Evolutionary conservation across 371 early-diverging fungal species (phyloP), one percentile per base, ranked within the genome.

Genomic region (Mucor lusitanicus): DNA sequence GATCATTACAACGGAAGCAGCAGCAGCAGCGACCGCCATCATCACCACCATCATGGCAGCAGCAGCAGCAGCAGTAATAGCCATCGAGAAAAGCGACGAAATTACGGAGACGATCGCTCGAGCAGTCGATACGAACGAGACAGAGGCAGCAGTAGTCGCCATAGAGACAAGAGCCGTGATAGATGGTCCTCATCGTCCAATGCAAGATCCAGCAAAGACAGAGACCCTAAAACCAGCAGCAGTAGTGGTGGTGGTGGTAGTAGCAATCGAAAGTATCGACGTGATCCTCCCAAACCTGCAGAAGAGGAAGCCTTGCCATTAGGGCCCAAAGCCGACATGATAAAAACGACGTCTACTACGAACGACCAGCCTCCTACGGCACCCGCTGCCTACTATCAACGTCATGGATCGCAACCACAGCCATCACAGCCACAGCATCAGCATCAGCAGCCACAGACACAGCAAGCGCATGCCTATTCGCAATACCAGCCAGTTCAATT

Each of bases 71-170:
- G 50, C 23, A 54, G 61, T 19, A 62, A 62, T 27, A 44, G 68
- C 44, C 65, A 68, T 68, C 64, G 72, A 42, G 72, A 72, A 33
- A 72, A 68, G 39, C 48, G 72, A 37, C 61, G 72, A 65, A 64
- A 72, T 68, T 65, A 68, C 28, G 69, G 59, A 25, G 68, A 72
- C 19, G 65, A 70, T 37, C 46, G 64, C 50, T 13, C 60, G 42
- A 60, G 57, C 28, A 60, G 48, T 58, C 44, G 69, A 25, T 58
- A 65, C 27, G 58, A 65, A 8, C 50, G 70, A 30, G 19, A 44
- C 32, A 67, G 64, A 32, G 59, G 54, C 11, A 27, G 55, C 27
- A 35, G 65, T 25, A 64, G 61, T 28, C 59, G 67, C 57, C 64
- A 67, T 57, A 61, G 65, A 27, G 64, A 67, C 6, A 66, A 67